Evolutionary conservation across 768 basidiomycete genomes (phyloP).

Genomic region (Lactifluus hygrophoroides): DNA sequence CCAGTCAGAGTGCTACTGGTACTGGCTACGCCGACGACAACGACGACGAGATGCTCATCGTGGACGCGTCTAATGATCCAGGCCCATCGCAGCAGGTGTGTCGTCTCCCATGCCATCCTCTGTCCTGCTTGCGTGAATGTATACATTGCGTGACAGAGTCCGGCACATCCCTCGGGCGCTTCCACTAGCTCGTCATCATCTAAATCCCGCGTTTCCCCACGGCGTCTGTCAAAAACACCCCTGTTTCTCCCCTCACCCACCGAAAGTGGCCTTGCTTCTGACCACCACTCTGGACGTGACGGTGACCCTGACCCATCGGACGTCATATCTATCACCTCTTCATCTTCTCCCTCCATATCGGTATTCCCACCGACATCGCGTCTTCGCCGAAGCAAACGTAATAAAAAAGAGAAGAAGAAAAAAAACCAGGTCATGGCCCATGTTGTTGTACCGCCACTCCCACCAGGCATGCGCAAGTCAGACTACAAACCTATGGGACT

Average conservation of each 20-base stretch:
- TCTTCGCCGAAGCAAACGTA: neutral
- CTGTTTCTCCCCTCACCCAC: constrained; percentile 9
- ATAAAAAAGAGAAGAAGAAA: neutral
- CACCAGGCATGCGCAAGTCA: neutral
- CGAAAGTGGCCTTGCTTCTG: neutral
- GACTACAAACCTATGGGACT: neutral
- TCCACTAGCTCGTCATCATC: neutral
- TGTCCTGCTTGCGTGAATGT: neutral
- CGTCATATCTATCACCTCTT: constrained; percentile 2
- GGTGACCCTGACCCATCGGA: neutral
- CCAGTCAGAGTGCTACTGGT: neutral
- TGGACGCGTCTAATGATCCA: neutral
- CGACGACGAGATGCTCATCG: neutral
- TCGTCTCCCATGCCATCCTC: neutral
- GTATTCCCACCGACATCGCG: neutral
- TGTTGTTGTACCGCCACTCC: constrained; percentile 3
- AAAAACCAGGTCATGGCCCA: neutral
- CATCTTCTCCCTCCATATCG: neutral
- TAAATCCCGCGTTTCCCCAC: neutral
- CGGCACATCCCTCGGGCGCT: neutral
- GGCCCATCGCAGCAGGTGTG: neutral
- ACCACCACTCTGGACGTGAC: neutral
- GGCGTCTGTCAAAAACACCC: neutral
- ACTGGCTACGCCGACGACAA: too few species aligned
- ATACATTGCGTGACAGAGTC: neutral